Percentiles rank a stretch among this genome's conserved stretches.
Conservation (phyloP, 805 yeast genomes). For the Cyberlindnera mrakii region DNA sequence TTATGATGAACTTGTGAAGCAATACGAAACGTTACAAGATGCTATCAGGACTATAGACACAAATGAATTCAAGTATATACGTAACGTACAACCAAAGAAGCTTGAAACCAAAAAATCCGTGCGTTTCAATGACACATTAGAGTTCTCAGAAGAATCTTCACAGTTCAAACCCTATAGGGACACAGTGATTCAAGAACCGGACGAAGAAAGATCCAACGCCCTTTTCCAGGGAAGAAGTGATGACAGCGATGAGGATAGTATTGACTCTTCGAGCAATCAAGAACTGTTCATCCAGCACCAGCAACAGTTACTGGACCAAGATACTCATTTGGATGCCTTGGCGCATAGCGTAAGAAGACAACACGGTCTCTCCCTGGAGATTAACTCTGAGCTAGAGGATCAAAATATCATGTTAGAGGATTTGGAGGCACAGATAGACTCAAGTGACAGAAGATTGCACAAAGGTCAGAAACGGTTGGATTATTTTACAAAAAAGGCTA, state of each 20-base stretch:
- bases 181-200: slow-evolving; percentile 8
- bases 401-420: slow-evolving; percentile 46
- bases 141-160: slow-evolving; percentile 1
- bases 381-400: slow-evolving; percentile 40
- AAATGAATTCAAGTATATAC: slow-evolving; percentile 13
- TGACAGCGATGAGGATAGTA: slow-evolving; percentile 8
- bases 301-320: slow-evolving; percentile 42
- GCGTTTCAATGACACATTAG: slow-evolving; percentile 22
- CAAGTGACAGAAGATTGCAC: slow-evolving; percentile 33
- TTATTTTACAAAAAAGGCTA: slow-evolving; percentile 34
- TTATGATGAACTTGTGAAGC: slow-evolving; percentile 22
- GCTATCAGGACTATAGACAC: slow-evolving; percentile 7
- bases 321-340: slow-evolving; percentile 33
- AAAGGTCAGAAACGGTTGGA: slow-evolving; percentile 36
- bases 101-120: slow-evolving; percentile 21
- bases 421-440: slow-evolving; percentile 40
- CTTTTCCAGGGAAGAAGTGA: slow-evolving; percentile 16
- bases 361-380: slow-evolving; percentile 38
- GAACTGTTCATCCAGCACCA: slow-evolving; percentile 38
- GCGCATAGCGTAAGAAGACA: slow-evolving; percentile 39
- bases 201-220: slow-evolving; percentile 7
- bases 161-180: slow-evolving; percentile 20
- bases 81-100: slow-evolving; percentile 9
- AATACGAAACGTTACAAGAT: slow-evolving; percentile 11
- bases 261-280: slow-evolving; percentile 25